Percentiles rank a stretch among this genome's conserved stretches.
Conservation (phyloP, 106 monocot species). For the Dendrobium nobile region DNA sequence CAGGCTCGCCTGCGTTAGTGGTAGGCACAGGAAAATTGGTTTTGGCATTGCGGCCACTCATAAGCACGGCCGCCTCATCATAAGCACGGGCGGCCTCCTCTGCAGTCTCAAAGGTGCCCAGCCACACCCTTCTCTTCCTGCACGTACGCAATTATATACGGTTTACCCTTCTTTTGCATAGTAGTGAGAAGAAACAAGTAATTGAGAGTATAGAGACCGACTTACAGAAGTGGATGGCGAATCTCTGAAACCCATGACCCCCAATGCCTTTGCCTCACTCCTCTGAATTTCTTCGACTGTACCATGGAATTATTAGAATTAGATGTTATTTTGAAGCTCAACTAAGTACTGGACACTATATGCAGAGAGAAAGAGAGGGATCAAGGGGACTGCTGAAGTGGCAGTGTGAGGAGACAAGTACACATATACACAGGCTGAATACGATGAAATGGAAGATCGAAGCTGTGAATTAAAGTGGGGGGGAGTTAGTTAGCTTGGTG, state of each 20-base stretch:
- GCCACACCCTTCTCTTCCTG: slow-evolving; percentile 88
- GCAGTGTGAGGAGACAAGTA: not conserved
- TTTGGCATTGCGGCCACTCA: slow-evolving; percentile 94
- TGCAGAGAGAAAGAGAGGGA: not conserved
- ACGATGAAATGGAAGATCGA: not conserved
- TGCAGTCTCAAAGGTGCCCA: slow-evolving; percentile 88
- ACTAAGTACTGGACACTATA: not conserved
- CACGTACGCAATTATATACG: not conserved
- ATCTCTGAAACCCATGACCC: slow-evolving; percentile 99
- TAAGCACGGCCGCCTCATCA: slow-evolving; percentile 79
- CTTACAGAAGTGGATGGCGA: slow-evolving; percentile 86
- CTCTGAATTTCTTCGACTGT: slow-evolving; percentile 95
- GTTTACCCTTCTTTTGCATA: not conserved
- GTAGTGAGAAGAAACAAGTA: not conserved
- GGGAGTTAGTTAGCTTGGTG: not conserved
- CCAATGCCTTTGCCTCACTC: slow-evolving; percentile 98
- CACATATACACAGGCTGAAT: not conserved
- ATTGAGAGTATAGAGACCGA: not conserved
- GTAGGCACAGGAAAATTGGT: slow-evolving; percentile 73
- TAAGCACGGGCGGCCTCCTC: slow-evolving; percentile 95
- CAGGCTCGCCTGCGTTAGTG: not conserved
- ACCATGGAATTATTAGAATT: slow-evolving; percentile 32
- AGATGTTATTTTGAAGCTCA: not conserved
- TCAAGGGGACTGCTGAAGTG: not conserved
- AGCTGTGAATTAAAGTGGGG: not conserved